phyloP scores from a whole-genome alignment of 768 basidiomycete genomes.

The Nevesoporus exiguus region DNA sequence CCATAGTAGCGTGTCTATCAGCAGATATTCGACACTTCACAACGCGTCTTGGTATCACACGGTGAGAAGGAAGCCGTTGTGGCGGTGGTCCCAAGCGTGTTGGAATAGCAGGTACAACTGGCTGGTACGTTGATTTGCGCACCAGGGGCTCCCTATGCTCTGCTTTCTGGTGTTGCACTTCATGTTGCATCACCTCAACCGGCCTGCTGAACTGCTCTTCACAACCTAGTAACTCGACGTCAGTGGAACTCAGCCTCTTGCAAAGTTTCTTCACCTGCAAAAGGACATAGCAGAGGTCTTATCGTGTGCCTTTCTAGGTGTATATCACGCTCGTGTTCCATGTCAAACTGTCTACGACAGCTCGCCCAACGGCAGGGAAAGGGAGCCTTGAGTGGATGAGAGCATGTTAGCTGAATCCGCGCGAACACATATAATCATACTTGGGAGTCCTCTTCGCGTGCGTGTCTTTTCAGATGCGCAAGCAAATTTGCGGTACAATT shows the following conservation, averaged over 20 bases:
- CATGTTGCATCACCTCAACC: conserved; percentile 49
- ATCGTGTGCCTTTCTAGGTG: conserved; percentile 53
- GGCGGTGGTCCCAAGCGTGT: conserved; percentile 40
- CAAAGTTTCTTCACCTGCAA: conserved; percentile 39
- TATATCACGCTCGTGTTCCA: conserved; percentile 34
- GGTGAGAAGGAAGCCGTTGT: conserved; percentile 46
- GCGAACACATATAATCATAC: conserved; percentile 17
- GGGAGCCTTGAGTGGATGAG: conserved; percentile 25
- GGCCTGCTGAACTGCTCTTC: conserved; percentile 45
- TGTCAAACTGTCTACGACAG: conserved; percentile 46
- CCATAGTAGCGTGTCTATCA: conserved; percentile 49
- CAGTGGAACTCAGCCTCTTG: conserved; percentile 3
- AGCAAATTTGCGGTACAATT: conserved; percentile 51
- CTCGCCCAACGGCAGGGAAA: conserved; percentile 55
- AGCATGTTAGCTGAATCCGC: conserved; percentile 8
- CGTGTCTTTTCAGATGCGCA: conserved; percentile 46
- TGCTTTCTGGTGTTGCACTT: conserved; percentile 35
- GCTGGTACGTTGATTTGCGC: conserved; percentile 32
- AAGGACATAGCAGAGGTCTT: conserved; percentile 29
- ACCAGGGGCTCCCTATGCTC: conserved; percentile 10
- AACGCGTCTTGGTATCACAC: conserved; percentile 44
- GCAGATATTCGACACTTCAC: conserved; percentile 44
- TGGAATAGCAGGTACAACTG: conserved; percentile 31
- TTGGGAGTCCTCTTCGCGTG: conserved; percentile 28
- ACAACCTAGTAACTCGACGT: conserved; percentile 44